Evolutionary conservation across 2,329 filamentous ascomycete genomes (phyloP).

Genomic region (Alternaria metachromatica): DNA sequence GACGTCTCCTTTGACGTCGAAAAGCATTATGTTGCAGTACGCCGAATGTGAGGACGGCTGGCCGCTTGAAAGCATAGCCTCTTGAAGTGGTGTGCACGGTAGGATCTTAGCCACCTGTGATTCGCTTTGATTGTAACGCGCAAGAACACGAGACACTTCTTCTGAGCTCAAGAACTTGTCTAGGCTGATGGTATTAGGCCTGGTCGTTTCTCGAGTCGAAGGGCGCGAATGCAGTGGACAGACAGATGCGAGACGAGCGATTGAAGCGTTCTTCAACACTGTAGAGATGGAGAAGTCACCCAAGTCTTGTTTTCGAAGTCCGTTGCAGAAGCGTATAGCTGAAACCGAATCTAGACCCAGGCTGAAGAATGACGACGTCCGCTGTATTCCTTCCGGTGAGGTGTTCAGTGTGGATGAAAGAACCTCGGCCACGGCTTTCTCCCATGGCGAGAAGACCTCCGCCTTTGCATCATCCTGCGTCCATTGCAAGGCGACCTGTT

Average conservation of each 20-base stretch:
- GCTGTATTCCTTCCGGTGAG: slow-evolving; percentile 57
- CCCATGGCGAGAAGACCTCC: slow-evolving; percentile 60
- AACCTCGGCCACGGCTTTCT: slow-evolving; percentile 62
- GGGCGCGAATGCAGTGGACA: background rate
- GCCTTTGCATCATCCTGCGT: slow-evolving; percentile 44
- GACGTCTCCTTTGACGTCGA: slow-evolving; percentile 63
- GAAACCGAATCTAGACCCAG: slow-evolving; percentile 84
- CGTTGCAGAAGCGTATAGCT: slow-evolving; percentile 72
- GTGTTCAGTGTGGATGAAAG: slow-evolving; percentile 61
- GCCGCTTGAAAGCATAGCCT: slow-evolving; percentile 78
- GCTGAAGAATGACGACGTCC: slow-evolving; percentile 76
- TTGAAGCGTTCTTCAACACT: slow-evolving; percentile 71
- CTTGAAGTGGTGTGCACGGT: slow-evolving; percentile 86
- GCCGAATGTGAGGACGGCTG: slow-evolving; percentile 54
- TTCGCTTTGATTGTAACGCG: slow-evolving; percentile 15
- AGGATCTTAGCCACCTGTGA: slow-evolving; percentile 63
- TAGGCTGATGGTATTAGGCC: background rate
- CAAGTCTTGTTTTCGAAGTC: slow-evolving; percentile 57
- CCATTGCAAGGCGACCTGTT: slow-evolving; percentile 52
- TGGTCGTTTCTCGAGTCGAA: background rate
- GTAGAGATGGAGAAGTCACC: slow-evolving; percentile 68
- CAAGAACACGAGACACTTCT: slow-evolving; percentile 22
- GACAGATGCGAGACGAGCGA: slow-evolving; percentile 63
- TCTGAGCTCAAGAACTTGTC: slow-evolving; percentile 20
- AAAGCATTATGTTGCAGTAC: slow-evolving; percentile 76